Percentiles rank a stretch among this genome's conserved stretches.
These are phyloP conservation scores for Oryza nivara DNA, from an alignment of 176 grass and related monocot genomes.

Conservation along the genomic window DNA sequence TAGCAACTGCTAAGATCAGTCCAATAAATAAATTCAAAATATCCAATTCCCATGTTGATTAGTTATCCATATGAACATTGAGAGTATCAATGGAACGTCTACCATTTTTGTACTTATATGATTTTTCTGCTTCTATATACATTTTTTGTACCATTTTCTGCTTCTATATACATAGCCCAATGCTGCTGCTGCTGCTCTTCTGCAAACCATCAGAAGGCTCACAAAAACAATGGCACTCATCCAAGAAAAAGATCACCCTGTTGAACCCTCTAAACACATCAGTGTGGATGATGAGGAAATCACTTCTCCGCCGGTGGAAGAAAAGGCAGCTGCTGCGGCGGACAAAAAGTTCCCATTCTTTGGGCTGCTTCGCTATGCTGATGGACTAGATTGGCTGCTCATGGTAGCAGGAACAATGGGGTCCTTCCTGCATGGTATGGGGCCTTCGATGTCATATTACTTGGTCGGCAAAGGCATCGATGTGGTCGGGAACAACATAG, in stretches of 20 bases:
- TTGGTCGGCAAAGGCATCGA: slow-evolving; percentile 56
- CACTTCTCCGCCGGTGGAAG: neutral
- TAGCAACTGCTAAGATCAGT: neutral
- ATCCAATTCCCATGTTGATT: slow-evolving; percentile 15
- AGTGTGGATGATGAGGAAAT: slow-evolving; percentile 24
- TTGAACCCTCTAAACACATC: slow-evolving; percentile 1
- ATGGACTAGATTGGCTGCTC: slow-evolving; percentile 57
- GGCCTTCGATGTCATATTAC: slow-evolving; percentile 51
- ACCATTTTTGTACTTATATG: slow-evolving; percentile 31
- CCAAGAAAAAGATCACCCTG: slow-evolving; percentile 20
- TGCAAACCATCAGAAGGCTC: slow-evolving; percentile 29
- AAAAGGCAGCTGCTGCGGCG: neutral
- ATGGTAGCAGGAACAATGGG: slow-evolving; percentile 58
- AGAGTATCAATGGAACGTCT: slow-evolving; percentile 26
- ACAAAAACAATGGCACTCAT: slow-evolving; percentile 37
- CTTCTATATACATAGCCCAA: slow-evolving; percentile 12
- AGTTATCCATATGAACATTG: slow-evolving; percentile 37
- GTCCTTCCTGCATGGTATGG: slow-evolving; percentile 61
- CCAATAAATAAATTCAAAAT: neutral
- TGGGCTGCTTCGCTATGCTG: slow-evolving; percentile 55
- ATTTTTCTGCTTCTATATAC: slow-evolving; percentile 26
- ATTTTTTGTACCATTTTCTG: neutral
- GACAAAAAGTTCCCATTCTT: slow-evolving; percentile 42
- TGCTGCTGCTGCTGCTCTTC: slow-evolving; percentile 11
- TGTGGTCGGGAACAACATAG: slow-evolving; percentile 49